Conservation (phyloP, 106 monocot genomes). For the Platanthera zijinensis region DNA sequence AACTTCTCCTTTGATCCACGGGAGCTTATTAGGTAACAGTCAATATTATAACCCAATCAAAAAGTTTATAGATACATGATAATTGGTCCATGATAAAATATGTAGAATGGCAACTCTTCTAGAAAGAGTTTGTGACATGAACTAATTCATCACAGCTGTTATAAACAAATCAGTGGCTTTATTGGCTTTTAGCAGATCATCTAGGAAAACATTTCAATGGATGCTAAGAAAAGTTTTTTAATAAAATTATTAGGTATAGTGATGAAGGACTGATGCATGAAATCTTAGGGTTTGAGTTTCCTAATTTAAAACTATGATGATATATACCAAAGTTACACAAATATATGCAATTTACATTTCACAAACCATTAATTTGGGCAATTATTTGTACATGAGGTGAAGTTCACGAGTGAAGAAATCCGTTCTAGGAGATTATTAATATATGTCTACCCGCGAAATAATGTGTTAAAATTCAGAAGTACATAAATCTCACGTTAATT, state of each 20-base stretch:
- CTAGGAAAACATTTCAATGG: not conserved
- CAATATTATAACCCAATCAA: not conserved
- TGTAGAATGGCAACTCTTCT: not conserved
- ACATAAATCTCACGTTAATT: no score
- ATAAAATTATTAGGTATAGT: not conserved
- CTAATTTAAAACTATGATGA: no score
- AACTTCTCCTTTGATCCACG: not conserved
- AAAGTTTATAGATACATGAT: not conserved
- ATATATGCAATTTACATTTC: no score
- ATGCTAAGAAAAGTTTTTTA: not conserved
- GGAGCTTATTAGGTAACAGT: not conserved
- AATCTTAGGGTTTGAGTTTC: no score
- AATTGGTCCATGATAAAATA: not conserved
- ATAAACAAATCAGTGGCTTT: not conserved
- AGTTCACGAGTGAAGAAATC: no score
- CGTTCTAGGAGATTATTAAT: no score
- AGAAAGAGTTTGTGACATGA: not conserved
- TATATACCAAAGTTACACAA: no score
- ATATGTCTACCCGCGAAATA: no score
- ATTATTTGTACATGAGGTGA: no score
- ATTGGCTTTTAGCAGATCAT: not conserved
- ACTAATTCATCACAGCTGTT: not conserved
- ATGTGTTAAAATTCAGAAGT: no score
- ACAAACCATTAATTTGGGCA: no score
- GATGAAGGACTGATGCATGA: no score